Base-by-base conservation (phyloP, 306 rosid genomes). In the Heteromeles arbutifolia region DNA sequence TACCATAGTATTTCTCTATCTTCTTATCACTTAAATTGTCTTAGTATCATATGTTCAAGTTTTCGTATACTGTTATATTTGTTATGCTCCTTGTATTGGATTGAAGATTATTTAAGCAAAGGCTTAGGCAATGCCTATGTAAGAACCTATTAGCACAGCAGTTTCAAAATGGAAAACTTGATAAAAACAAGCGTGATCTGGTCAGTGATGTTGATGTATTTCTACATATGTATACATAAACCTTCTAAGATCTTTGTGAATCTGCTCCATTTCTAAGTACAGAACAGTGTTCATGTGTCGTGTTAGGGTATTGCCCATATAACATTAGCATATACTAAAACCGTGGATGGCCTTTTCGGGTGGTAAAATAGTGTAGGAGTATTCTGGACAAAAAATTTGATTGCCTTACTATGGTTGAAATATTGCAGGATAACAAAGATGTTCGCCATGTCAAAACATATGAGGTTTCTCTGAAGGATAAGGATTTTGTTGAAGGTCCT, bases 401-500 rank as follows among this genome's bases (percentile, higher is more conserved):
- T 71, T 69, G 73, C 45, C 76, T 78, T 65, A 64, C 65, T 78
- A 21, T 67, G 72, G 21, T 69, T 37, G 41, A 18, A 28, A 57
- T 32, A 67, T 82, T 85, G 39, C 99, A 96, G 99, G 98, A 92
- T 82, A 96, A 96, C 80, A 92, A 92, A 87, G 99, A 90, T 84
- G 97, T 93, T 39, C 96, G 99, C 67, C 99, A 96, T 86, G 97
- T 88, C 59, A 92, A 96, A 88, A 96, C 99, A 18, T 96, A 96
- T 25, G 99, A 92, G 83, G 99, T 96, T 77, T 93, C 96, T 75
- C 85, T 96, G 81, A 92, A 96, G 87, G 99, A 96, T 81, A 92
- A 96, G 81, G 98, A 92, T 81, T 96, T 96, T 87, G 90, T 88
- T 68, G 99, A 92, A 87, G 99, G 99, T 67, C 97, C 99, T 37